Evolutionary conservation across 2,329 filamentous ascomycete species (phyloP).

Genomic region (Emergomyces africanus): DNA sequence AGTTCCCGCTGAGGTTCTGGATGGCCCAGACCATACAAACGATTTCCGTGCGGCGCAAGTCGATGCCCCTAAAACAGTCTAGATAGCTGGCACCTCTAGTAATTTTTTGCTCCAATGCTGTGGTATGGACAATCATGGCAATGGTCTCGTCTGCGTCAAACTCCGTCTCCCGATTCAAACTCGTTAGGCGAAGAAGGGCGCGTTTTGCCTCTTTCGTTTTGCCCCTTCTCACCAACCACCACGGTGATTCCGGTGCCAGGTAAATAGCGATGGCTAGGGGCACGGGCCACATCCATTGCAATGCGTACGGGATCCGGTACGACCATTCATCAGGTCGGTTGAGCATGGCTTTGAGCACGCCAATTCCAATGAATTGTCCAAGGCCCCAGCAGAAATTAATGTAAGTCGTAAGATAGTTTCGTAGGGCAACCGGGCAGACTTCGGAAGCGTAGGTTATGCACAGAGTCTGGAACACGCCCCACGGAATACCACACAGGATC

Average conservation of each 20-base stretch:
- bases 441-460: slow-evolving; percentile 36
- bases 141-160: slow-evolving; percentile 76
- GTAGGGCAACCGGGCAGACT: slow-evolving; percentile 34
- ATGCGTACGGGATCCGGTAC: slow-evolving; percentile 39
- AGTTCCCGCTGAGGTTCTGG: slow-evolving; percentile 52
- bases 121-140: slow-evolving; percentile 87
- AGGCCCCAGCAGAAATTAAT: slow-evolving; percentile 37
- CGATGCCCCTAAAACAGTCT: slow-evolving; percentile 72
- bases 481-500: slow-evolving; percentile 39
- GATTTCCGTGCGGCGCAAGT: slow-evolving; percentile 66
- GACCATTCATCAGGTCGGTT: slow-evolving; percentile 36
- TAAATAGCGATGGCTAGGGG: slow-evolving; percentile 36
- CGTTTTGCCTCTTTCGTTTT: slow-evolving; percentile 36
- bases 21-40: slow-evolving; percentile 53
- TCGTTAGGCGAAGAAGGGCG: slow-evolving; percentile 33
- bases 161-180: slow-evolving; percentile 42
- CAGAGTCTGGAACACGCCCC: slow-evolving; percentile 40
- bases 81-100: slow-evolving; percentile 60
- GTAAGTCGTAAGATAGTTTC: slow-evolving; percentile 35
- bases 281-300: slow-evolving; percentile 43
- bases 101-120: slow-evolving; percentile 63
- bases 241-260: slow-evolving; percentile 39
- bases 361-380: slow-evolving; percentile 39
- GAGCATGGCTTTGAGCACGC: slow-evolving; percentile 38
- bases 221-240: slow-evolving; percentile 39